Percentiles rank a stretch among this genome's conserved stretches.
Conservation (phyloP, 768 basidiomycete genomes). For the Mycena latifolia region DNA sequence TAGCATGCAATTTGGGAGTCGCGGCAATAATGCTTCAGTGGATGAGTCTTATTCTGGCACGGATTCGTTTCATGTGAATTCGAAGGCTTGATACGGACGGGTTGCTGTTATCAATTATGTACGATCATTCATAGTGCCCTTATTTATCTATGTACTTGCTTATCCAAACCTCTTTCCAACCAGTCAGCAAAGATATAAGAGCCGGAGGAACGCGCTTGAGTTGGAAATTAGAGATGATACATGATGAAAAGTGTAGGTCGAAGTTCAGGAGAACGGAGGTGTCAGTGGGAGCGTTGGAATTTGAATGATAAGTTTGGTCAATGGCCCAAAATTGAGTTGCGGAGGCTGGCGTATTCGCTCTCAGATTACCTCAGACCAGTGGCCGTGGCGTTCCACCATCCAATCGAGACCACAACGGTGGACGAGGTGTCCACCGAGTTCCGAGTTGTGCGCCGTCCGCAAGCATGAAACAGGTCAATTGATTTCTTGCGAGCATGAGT, state of each 20-base stretch:
- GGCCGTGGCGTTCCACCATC: background rate
- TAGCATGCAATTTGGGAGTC: conserved; percentile 2
- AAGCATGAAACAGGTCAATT: background rate
- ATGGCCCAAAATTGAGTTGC: conserved; percentile 2
- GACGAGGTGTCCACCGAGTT: conserved; percentile 2
- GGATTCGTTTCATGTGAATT: conserved; percentile 1
- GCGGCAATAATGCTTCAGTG: conserved; percentile 2
- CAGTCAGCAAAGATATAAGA: conserved; percentile 1
- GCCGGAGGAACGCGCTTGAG: conserved; percentile 1
- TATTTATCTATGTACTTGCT: background rate
- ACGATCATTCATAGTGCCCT: conserved; percentile 2
- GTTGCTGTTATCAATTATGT: conserved; percentile 2
- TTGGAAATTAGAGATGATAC: conserved; percentile 1
- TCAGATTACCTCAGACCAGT: conserved; percentile 1
- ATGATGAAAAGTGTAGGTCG: background rate
- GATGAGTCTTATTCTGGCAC: conserved; percentile 2
- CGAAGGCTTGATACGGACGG: background rate
- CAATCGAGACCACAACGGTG: background rate
- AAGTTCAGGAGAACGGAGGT: background rate
- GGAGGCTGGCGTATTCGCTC: background rate
- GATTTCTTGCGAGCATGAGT: background rate
- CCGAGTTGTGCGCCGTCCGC: conserved; percentile 1
- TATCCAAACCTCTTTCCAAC: background rate
- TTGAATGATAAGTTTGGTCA: conserved; percentile 1
- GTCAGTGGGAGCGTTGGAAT: background rate